Conservation (phyloP, 371 early-diverging fungal species). For the Mycotypha africana region DNA sequence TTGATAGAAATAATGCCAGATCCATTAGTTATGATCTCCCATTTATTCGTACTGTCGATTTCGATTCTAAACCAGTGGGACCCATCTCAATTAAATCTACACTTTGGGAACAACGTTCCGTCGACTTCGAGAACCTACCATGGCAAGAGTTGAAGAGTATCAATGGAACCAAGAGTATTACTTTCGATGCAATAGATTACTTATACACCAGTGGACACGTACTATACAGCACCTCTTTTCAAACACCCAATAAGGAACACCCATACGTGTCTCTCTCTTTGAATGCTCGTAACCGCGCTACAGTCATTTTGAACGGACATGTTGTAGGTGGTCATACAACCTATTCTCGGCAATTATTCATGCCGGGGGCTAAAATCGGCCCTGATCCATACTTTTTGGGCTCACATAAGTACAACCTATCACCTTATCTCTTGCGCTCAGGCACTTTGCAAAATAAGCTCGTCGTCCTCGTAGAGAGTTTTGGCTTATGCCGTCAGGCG, state of each 20-base stretch:
- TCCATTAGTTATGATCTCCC: constrained; percentile 18
- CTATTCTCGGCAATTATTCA: constrained; percentile 57
- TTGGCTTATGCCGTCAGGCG: constrained; percentile 72
- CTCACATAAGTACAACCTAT: constrained; percentile 39
- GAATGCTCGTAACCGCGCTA: constrained; percentile 68
- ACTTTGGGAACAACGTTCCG: constrained; percentile 28
- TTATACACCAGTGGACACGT: constrained; percentile 63
- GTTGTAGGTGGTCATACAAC: constrained; percentile 77
- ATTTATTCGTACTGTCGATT: constrained; percentile 14
- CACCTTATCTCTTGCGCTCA: constrained; percentile 18
- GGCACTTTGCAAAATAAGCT: constrained; percentile 48
- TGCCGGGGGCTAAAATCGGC: constrained; percentile 68
- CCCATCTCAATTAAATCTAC: constrained; percentile 18
- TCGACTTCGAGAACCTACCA: constrained; percentile 27
- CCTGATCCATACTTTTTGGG: constrained; percentile 64
- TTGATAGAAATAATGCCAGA: constrained; percentile 7
- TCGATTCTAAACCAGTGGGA: constrained; percentile 8
- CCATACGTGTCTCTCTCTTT: constrained; percentile 41
- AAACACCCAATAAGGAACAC: constrained; percentile 12
- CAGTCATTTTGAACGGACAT: constrained; percentile 62
- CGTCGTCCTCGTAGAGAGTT: constrained; percentile 69
- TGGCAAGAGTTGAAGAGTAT: constrained; percentile 38
- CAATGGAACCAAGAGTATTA: constrained; percentile 3
- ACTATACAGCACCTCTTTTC: constrained; percentile 47
- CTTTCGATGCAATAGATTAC: constrained; percentile 51